Evolutionary conservation across 768 basidiomycete species (phyloP).

Genomic region (Sarcomyxa edulis): DNA sequence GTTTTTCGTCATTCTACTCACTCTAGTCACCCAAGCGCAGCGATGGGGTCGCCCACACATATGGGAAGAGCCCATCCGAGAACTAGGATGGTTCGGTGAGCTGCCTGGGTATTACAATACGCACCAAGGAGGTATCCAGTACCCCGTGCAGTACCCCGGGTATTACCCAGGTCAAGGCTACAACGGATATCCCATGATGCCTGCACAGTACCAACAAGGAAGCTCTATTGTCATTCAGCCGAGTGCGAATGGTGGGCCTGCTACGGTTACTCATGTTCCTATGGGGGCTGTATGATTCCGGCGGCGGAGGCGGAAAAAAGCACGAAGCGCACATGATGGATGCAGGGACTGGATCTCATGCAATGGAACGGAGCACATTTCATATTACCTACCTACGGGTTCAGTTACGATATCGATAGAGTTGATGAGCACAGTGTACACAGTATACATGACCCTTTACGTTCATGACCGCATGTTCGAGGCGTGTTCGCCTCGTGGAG

Average conservation of each 20-base stretch:
- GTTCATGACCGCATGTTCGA: slow-evolving; percentile 1
- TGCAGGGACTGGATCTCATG: slow-evolving; percentile 5
- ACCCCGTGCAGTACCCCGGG: slow-evolving; percentile 26
- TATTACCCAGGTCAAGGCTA: slow-evolving; percentile 34
- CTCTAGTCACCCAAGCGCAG: slow-evolving; percentile 52
- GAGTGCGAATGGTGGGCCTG: slow-evolving; percentile 50
- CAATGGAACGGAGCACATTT: too few relatives aligned
- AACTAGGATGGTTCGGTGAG: slow-evolving; percentile 77
- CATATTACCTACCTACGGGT: too few relatives aligned
- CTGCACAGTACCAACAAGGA: too few relatives aligned
- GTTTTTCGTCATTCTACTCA: slow-evolving; percentile 51
- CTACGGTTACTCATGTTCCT: slow-evolving; percentile 60
- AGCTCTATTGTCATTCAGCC: slow-evolving; percentile 70
- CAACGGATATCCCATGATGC: slow-evolving; percentile 27
- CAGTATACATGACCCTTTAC: too few relatives aligned
- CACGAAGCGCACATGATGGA: slow-evolving; percentile 2
- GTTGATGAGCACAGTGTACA: too few relatives aligned
- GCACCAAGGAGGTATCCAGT: slow-evolving; percentile 19
- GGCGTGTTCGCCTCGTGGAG: slow-evolving; percentile 7
- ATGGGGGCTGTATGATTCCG: slow-evolving; percentile 19
- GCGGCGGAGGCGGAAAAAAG: slow-evolving; percentile 7
- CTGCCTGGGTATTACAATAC: slow-evolving; percentile 57
- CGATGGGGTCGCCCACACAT: slow-evolving; percentile 47
- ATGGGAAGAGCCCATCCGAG: slow-evolving; percentile 57
- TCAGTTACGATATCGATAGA: too few relatives aligned